Evolutionary conservation across 768 basidiomycete genomes (phyloP).

Genomic region (Kwoniella heveanensis): DNA sequence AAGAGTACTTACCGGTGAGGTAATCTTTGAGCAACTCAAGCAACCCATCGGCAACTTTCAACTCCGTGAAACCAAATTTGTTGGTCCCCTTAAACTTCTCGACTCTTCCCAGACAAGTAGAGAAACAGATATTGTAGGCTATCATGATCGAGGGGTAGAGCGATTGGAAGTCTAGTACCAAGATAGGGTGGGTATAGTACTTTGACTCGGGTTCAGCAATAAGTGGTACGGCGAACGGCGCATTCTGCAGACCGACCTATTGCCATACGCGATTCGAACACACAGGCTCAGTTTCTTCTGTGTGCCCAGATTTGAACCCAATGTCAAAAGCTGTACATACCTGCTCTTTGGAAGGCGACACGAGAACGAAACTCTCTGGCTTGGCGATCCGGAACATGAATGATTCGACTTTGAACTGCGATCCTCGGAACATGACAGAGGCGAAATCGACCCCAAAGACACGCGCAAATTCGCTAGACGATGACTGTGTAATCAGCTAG

Average conservation of each 20-base stretch:
- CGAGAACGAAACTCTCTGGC: slow-evolving; percentile 85
- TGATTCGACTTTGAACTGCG: slow-evolving; percentile 98
- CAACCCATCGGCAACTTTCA: slow-evolving; percentile 68
- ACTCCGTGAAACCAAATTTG: slow-evolving; percentile 81
- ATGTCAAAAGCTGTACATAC: slow-evolving; percentile 59
- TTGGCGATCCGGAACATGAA: slow-evolving; percentile 98
- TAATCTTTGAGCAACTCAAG: slow-evolving; percentile 72
- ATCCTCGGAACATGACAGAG: slow-evolving; percentile 90
- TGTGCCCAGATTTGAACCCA: neutral
- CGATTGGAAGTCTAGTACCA: slow-evolving; percentile 94
- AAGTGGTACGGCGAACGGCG: slow-evolving; percentile 86
- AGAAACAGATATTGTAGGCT: slow-evolving; percentile 84
- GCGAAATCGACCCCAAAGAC: slow-evolving; percentile 97
- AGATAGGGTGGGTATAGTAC: slow-evolving; percentile 86
- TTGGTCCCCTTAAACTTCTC: slow-evolving; percentile 81
- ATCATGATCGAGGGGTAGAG: slow-evolving; percentile 98
- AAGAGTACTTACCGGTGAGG: slow-evolving; percentile 65
- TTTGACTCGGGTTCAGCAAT: slow-evolving; percentile 93
- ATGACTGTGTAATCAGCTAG: slow-evolving; percentile 1
- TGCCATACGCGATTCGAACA: neutral
- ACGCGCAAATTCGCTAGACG: slow-evolving; percentile 89
- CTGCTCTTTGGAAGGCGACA: slow-evolving; percentile 85
- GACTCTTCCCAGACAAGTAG: slow-evolving; percentile 89
- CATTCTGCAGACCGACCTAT: slow-evolving; percentile 93
- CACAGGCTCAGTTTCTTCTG: neutral